phyloP scores from a whole-genome alignment of 2,329 filamentous ascomycete species.

The Lecanoromycetidae sp. region DNA sequence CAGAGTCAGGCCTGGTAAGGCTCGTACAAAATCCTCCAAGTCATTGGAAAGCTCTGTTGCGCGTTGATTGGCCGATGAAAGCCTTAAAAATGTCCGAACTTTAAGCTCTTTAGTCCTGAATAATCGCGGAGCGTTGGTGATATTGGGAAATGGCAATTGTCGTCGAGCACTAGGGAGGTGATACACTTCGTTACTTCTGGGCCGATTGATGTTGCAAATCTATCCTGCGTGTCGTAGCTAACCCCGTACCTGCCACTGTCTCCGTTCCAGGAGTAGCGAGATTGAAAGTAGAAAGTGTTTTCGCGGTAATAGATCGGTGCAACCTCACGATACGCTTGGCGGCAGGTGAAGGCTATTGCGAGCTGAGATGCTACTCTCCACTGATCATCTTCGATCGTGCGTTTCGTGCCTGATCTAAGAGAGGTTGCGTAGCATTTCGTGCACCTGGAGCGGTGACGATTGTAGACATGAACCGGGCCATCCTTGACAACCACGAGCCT shows the following conservation, averaged over 20 bases:
- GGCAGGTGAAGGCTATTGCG: neutral
- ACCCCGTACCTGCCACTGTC: too few species aligned
- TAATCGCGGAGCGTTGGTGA: too few species aligned
- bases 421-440: too few species aligned
- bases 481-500: neutral
- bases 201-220: neutral
- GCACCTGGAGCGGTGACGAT: neutral
- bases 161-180: neutral
- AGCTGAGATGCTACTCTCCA: neutral
- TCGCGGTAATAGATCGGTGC: slow-evolving; percentile 1
- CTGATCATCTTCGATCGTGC: accelerated
- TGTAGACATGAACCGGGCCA: neutral
- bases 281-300: neutral
- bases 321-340: neutral
- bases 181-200: neutral
- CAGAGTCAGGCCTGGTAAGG: too few species aligned
- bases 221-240: too few species aligned
- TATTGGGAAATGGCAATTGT: neutral
- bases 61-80: too few species aligned
- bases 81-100: too few species aligned
- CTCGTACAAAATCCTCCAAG: too few species aligned
- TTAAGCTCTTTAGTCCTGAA: too few species aligned
- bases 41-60: too few species aligned
- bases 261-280: neutral
- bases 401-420: neutral